A percentile compares a stretch with the other conserved stretches of the same genome.
phyloP scores from a whole-genome alignment of 2,329 filamentous ascomycete genomes.

The Blumeriella jaapii region DNA sequence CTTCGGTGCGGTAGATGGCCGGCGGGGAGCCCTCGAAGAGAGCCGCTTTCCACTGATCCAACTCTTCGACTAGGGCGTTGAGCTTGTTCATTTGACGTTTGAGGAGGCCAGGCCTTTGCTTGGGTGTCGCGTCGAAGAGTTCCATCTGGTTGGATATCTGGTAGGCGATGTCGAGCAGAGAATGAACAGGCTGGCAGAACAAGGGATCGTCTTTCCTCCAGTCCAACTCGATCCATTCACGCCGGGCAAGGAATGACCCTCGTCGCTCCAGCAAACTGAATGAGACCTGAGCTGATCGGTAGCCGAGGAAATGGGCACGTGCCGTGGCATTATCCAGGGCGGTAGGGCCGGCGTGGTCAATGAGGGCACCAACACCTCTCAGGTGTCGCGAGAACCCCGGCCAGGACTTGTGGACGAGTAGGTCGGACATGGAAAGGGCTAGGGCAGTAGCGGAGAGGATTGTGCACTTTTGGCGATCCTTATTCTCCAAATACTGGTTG shows the following conservation, averaged over 20 bases:
- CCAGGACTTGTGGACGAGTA: constrained; percentile 14
- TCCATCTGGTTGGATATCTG: constrained; percentile 12
- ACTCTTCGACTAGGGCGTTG: constrained; percentile 3
- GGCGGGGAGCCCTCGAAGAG: constrained; percentile 6
- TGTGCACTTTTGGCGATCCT: constrained; percentile 2
- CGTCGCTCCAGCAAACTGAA: constrained; percentile 7
- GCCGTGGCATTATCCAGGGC: constrained; percentile 1
- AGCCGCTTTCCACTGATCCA: constrained; percentile 9
- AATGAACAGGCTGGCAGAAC: constrained; percentile 3
- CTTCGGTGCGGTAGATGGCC: constrained; percentile 1
- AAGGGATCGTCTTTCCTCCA: constrained; percentile 4
- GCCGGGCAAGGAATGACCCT: constrained; percentile 6
- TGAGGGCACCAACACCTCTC: constrained; percentile 12
- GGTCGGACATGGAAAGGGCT: constrained; percentile 10
- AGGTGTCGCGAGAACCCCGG: constrained; percentile 11
- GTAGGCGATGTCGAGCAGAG: constrained; percentile 9
- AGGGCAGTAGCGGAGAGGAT: constrained; percentile 12
- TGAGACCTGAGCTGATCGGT: constrained; percentile 6
- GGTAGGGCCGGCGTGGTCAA: constrained; percentile 10
- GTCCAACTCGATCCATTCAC: constrained; percentile 10
- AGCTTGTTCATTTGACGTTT: constrained; percentile 6
- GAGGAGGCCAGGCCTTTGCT: background rate
- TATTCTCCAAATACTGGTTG: constrained; percentile 8
- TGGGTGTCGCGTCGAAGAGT: constrained; percentile 6
- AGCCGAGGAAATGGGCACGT: constrained; percentile 9